A percentile compares a stretch with the other conserved stretches of the same genome.
Conservation (phyloP, 768 basidiomycete genomes). For the Filobasidium floriforme region DNA sequence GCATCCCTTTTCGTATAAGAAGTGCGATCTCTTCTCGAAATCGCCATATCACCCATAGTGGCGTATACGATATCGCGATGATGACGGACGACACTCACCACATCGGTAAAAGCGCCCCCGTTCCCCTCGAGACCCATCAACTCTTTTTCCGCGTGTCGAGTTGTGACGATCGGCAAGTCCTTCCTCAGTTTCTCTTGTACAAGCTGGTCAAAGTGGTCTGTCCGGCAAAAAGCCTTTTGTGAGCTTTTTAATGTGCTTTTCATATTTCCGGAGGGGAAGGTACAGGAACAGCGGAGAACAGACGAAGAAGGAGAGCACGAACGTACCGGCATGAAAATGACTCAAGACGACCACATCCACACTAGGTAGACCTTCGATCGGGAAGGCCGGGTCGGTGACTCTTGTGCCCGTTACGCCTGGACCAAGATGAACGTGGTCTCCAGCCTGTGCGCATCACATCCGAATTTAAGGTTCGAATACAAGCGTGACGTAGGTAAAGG, state of each 20-base stretch:
- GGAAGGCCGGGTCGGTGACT: slow-evolving; percentile 41
- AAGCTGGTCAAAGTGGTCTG: slow-evolving; percentile 44
- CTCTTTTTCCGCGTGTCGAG: slow-evolving; percentile 34
- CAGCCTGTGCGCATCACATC: slow-evolving; percentile 24
- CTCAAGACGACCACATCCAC: slow-evolving; percentile 42
- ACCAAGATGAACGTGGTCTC: slow-evolving; percentile 39
- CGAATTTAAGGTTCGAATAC: neutral
- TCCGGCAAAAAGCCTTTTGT: slow-evolving; percentile 18
- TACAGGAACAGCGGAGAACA: neutral
- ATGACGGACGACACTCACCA: slow-evolving; percentile 8
- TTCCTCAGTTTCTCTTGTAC: slow-evolving; percentile 43
- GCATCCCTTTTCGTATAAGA: no score
- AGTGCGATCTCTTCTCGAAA: no score
- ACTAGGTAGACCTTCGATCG: slow-evolving; percentile 38
- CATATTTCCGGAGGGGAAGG: neutral
- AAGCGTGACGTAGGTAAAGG: slow-evolving; percentile 8
- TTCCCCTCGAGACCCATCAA: neutral
- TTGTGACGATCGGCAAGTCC: slow-evolving; percentile 44
- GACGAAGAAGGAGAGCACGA: neutral
- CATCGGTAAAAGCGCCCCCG: slow-evolving; percentile 17
- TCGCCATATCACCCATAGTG: no score
- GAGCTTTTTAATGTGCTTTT: neutral
- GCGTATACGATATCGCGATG: neutral
- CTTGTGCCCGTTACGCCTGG: slow-evolving; percentile 41
- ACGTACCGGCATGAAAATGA: slow-evolving; percentile 34